Conservation (phyloP, 352 stramenopile genomes). For the Phytophthora rubi region DNA sequence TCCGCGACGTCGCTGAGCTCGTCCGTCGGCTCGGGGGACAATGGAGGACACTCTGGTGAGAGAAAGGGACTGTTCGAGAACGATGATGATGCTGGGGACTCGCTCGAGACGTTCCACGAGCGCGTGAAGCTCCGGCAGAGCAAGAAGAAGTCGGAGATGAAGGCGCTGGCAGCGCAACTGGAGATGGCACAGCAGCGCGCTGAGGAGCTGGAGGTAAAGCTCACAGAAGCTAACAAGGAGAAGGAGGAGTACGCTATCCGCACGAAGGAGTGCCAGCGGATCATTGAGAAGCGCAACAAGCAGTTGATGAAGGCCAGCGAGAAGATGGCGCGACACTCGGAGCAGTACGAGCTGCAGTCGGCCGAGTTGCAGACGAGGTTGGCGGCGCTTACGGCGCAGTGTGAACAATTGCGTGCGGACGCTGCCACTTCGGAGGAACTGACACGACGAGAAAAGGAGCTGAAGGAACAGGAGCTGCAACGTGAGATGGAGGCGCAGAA, state of each 20-base stretch:
- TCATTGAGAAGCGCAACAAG: conserved; percentile 89
- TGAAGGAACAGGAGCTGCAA: conserved; percentile 50
- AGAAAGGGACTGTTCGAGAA: conserved; percentile 79
- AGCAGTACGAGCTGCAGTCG: conserved; percentile 65
- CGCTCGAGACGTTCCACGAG: conserved; percentile 75
- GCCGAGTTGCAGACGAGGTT: conserved; percentile 54
- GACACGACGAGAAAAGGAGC: conserved; percentile 37
- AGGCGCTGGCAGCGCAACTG: conserved; percentile 52
- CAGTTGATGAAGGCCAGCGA: conserved; percentile 87
- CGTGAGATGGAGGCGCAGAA: conserved; percentile 40
- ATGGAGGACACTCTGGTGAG: conserved; percentile 36
- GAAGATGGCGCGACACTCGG: conserved; percentile 61
- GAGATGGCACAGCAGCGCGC: conserved; percentile 40
- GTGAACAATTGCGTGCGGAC: conserved; percentile 42
- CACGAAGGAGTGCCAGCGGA: conserved; percentile 80
- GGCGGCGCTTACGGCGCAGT: conserved; percentile 40
- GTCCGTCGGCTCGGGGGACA: conserved; percentile 10
- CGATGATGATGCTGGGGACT: conserved; percentile 72
- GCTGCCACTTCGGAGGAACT: conserved; percentile 33
- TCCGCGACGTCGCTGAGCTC: conserved; percentile 31
- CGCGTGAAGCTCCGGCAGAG: conserved; percentile 74
- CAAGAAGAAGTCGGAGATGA: conserved; percentile 73
- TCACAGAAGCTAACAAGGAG: conserved; percentile 45
- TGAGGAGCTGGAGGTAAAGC: conserved; percentile 43
- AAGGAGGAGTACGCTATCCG: conserved; percentile 74